Evolutionary conservation across 208 protist species (phyloP), one percentile per base, ranked within the genome.

Genomic region (Naegleria gruberi): DNA sequence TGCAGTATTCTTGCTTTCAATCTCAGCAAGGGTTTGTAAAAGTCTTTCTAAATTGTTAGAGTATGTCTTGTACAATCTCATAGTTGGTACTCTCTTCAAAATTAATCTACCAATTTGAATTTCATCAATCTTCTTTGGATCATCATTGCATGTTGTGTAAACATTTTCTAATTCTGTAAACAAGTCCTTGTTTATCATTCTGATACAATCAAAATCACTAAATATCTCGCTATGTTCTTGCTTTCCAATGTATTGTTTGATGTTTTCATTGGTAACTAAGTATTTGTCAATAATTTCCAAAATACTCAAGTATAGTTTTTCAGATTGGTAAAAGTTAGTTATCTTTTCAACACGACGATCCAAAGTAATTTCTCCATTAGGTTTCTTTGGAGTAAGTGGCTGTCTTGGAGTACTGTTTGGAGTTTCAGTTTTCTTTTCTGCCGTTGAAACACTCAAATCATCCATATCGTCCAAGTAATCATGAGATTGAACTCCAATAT

Each of bases 131-230:
- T 40, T 55, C 12, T 55, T 55, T 23, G 8, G 26, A 37, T 34
- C 26, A 23, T 51, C 34, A 12, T 55, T 1, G 5, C 42, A 47
- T 45, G 51, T 40, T 10, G 23, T 41, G 15, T 55, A 45, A 6
- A 37, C 12, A 26, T n/a, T 45, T 19, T 87, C 43, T 4, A 87
- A 40, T 55, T 87, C 83, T 8, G 19, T 46, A 41, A 42, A 87
- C 4, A 87, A 55, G 55, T 87, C 83, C n/a, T 40, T 55, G 37
- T 87, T 87, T 23, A 87, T 55, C 83, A 87, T 87, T 87, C 43
- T 46, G 12, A 87, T 37, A 55, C 83, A 87, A 55, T 87, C 83
- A n/a, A 87, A 42, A 55, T 87, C 83, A 37, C 34, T 30, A 19
- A 87, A 87, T 19, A 87, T 87, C 1, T 55, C 44, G 7, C 17